phyloP scores from a whole-genome alignment of 768 basidiomycete species.

The Krasilnikovozyma curviuscula region DNA sequence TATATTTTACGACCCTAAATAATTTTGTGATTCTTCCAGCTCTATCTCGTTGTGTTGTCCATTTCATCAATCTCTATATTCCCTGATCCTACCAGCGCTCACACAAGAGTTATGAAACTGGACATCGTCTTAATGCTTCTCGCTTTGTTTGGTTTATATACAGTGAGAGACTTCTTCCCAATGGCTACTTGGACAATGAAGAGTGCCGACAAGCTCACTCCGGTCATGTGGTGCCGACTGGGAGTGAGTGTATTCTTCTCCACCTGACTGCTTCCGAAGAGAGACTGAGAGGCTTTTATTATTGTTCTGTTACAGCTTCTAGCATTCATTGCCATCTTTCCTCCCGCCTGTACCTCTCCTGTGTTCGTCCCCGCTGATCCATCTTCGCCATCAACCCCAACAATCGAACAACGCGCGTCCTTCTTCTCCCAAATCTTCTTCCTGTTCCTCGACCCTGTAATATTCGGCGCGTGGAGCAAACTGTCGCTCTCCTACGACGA shows the following conservation, averaged over 20 bases:
- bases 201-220: neutral
- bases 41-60: slow-evolving; percentile 1
- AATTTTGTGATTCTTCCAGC: neutral
- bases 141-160: slow-evolving; percentile 1
- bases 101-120: slow-evolving; percentile 2
- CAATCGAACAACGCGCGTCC: slow-evolving; percentile 5
- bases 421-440: slow-evolving; percentile 3
- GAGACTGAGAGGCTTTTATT: no score
- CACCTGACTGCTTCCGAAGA: no score
- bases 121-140: slow-evolving; percentile 6
- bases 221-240: slow-evolving; percentile 5
- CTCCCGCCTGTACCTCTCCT: slow-evolving; percentile 4
- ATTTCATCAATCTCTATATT: neutral
- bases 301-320: neutral
- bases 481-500: slow-evolving; percentile 23
- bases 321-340: slow-evolving; percentile 3
- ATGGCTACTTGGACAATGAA: slow-evolving; percentile 7
- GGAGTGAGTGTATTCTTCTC: no score
- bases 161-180: slow-evolving; percentile 10
- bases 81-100: slow-evolving; percentile 3
- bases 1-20: neutral
- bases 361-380: neutral
- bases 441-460: slow-evolving; percentile 17
- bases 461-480: slow-evolving; percentile 20
- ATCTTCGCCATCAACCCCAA: neutral